These are phyloP conservation scores for Sphagnum fallax DNA, from an alignment of 228 moss, liverwort and hornwort genomes.

Conservation along the genomic window DNA sequence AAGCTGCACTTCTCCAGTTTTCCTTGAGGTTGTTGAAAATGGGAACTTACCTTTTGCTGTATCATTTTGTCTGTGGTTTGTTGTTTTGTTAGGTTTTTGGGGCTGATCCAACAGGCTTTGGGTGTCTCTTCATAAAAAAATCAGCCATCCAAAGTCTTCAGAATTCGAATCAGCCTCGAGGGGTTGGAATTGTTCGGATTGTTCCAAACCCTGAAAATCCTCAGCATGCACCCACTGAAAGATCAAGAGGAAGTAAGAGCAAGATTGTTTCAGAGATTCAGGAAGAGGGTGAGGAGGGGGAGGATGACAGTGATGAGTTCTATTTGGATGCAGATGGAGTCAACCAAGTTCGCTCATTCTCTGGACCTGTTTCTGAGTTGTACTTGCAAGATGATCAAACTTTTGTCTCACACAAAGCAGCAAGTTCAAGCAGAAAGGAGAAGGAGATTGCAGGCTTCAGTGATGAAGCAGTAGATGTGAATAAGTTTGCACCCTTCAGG, in stretches of 20 bases:
- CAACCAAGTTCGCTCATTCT: constrained; percentile 68
- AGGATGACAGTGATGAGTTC: no score
- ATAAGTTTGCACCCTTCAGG: constrained; percentile 19
- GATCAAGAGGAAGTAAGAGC: constrained; percentile 15
- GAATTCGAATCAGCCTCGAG: constrained; percentile 76
- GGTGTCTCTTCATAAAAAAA: constrained; percentile 91
- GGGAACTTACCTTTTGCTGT: no score
- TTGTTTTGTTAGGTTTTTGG: constrained; percentile 56
- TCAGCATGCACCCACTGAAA: constrained; percentile 13
- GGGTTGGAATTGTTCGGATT: constrained; percentile 91
- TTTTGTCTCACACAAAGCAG: constrained; percentile 21
- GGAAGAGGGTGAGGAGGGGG: constrained; percentile 34
- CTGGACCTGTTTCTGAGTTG: constrained; percentile 64
- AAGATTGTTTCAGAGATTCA: constrained; percentile 24
- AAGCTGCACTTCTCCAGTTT: no score
- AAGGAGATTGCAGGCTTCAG: constrained; percentile 34
- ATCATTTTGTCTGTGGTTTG: no score
- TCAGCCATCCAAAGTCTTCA: constrained; percentile 70
- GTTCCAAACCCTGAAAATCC: constrained; percentile 27
- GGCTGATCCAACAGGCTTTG: constrained; percentile 93
- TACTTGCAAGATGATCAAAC: constrained; percentile 15
- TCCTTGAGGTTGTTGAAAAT: no score
- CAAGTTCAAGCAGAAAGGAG: constrained; percentile 26
- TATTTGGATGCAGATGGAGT: constrained; percentile 33
- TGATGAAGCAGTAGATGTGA: constrained; percentile 17